Evolutionary conservation across 2,329 filamentous ascomycete species (phyloP), one percentile per base, ranked within the genome.

Genomic region (Fusarium acutatum): DNA sequence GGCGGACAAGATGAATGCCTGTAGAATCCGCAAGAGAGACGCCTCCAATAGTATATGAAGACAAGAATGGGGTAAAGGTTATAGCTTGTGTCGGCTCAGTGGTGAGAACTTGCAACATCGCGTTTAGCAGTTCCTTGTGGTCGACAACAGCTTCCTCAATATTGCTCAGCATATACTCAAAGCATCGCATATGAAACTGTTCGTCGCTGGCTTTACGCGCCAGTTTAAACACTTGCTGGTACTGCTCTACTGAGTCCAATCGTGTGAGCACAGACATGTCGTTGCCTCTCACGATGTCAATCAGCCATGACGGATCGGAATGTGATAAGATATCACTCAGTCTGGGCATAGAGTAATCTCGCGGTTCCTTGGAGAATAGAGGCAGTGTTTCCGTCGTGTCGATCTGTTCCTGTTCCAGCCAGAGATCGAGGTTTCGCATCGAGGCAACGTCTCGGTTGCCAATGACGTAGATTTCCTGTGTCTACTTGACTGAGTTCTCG

Each of bases 371-470:
- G 0, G 63, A 37, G 14, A 66, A 66, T 0, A 66, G 22, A 0
- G 63, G 60, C 14, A 66, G 9, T 1, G 11, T 64, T 0, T 66
- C 47, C 0, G 24, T 49, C 0, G 63, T 64, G 0, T 66, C 49
- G 11, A 66, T 13, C 8, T 66, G 30, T 9, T 66, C 24, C 0
- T n/a, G n/a, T n/a, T n/a, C n/a, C n/a, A 64, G 47, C 60, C 63
- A 66, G 12, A 66, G 60, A 28, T 64, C 63, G 0, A 66, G 30
- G 17, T 49, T 66, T 0, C 30, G 60, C 41, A 66, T 66, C 0
- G 63, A 66, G 1, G 63, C 30, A 13, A 35, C 24, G 15, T 66
- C 60, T 11, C 63, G 63, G 28, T 64, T 66, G 5, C 60, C 56
- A 22, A 66, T 64, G 11, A 64, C 35, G 6, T 66, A 64, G 0